Evolutionary conservation across 768 basidiomycete genomes (phyloP), one percentile per base, ranked within the genome.

Genomic region (Fomitopsis pulvina): DNA sequence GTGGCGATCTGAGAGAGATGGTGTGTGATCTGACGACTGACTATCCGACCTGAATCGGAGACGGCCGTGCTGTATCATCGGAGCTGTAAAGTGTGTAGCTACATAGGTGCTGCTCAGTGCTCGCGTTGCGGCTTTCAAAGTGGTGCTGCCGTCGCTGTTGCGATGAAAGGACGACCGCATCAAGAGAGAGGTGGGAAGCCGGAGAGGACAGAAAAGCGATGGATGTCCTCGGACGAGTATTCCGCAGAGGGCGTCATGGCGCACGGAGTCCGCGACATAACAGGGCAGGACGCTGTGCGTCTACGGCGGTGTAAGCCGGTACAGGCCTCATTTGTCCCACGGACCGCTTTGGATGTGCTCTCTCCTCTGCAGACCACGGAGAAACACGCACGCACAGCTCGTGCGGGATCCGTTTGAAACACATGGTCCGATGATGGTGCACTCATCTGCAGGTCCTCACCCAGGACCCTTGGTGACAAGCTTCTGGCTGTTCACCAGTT

Each of bases 391-490:
- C 29, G 28, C 18, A 46, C 26, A 27, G 43, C 24, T n/a, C 45
- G 29, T n/a, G 28, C 45, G 16, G 45, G 28, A 30, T 48, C 39
- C 38, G 39, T 14, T 27, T 48, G 47, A 48, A 48, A 48, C 47
- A 41, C 25, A 48, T 48, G 40, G 47, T 41, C 47, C 40, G 24
- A 48, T 48, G 47, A 48, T 48, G 47, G 38, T n/a, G 27, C 51
- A 44, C 47, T 53, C 49, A 32, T 46, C 34, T 32, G 46, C 39
- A 38, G 45, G 60, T 58, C 58, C 57, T 32, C 10, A 34, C 41
- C 28, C 45, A 32, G 47, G 55, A 58, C 58, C 60, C 62, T 60
- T 61, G 52, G 62, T 58, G 62, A 63, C 50, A 52, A 52, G 46
- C 54, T 48, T 58, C 52, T 52, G 27, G 50, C 48, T 43, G 42